Evolutionary conservation across 371 early-diverging fungal species (phyloP).

Genomic region (Mucor velutinosus): DNA sequence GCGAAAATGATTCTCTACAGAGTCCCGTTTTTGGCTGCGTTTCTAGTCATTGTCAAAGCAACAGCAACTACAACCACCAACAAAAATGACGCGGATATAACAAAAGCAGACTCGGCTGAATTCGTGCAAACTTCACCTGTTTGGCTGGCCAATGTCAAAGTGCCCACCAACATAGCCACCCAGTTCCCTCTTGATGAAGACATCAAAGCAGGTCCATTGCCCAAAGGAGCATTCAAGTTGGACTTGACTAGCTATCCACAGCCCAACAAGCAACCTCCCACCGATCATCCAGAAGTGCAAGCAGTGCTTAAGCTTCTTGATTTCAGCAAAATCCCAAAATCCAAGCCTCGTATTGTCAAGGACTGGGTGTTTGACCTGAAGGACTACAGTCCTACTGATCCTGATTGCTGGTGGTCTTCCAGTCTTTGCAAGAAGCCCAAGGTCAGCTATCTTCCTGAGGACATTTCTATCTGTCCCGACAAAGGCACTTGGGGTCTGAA

Average conservation of each 20-base stretch:
- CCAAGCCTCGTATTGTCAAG: slow-evolving; percentile 26
- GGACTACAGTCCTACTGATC: slow-evolving; percentile 28
- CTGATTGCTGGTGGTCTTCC: slow-evolving; percentile 37
- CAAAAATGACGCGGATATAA: not conserved
- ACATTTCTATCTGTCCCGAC: slow-evolving; percentile 29
- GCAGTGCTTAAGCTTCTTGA: slow-evolving; percentile 45
- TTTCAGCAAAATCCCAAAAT: slow-evolving; percentile 49
- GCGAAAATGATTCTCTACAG: not conserved
- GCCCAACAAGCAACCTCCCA: slow-evolving; percentile 30
- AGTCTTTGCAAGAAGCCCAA: slow-evolving; percentile 31
- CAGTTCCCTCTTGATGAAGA: slow-evolving; percentile 26
- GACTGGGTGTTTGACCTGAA: slow-evolving; percentile 32
- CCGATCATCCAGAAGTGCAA: slow-evolving; percentile 50
- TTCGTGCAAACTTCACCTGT: slow-evolving; percentile 33
- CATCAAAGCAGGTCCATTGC: slow-evolving; percentile 22
- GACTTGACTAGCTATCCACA: slow-evolving; percentile 33
- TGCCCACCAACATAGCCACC: slow-evolving; percentile 15
- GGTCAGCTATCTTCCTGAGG: slow-evolving; percentile 25
- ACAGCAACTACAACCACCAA: not conserved
- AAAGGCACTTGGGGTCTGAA: slow-evolving; percentile 38
- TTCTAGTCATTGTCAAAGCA: not conserved
- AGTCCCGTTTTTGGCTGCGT: not conserved
- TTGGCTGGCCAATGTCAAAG: slow-evolving; percentile 33
- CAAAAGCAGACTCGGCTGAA: not conserved
- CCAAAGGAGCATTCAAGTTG: slow-evolving; percentile 3